Conservation (phyloP, 2,329 filamentous ascomycete genomes). For the Sarocladiaceae sp. region DNA sequence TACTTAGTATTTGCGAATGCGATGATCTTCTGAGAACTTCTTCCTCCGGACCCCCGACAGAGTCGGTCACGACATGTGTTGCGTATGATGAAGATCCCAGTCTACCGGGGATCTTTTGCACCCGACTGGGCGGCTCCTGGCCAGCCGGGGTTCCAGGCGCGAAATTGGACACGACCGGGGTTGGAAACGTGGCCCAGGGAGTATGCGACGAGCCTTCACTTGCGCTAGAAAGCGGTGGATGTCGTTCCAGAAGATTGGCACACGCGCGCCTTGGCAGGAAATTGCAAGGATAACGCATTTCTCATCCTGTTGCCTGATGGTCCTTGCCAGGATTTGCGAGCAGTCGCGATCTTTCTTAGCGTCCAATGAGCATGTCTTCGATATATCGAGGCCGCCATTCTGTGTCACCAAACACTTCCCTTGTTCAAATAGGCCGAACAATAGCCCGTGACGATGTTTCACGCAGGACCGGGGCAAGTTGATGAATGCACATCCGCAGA, state of each 20-base stretch:
- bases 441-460: no score
- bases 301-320: neutral
- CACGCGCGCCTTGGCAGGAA: neutral
- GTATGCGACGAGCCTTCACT: neutral
- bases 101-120: slow-evolving; percentile 5
- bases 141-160: neutral
- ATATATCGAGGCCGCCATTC: no score
- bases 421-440: neutral
- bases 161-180: neutral
- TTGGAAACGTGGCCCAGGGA: slow-evolving; percentile 1
- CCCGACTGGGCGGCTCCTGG: slow-evolving; percentile 1
- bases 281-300: neutral
- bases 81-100: neutral
- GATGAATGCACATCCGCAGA: no score
- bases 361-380: no score
- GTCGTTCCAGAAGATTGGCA: slow-evolving; percentile 5
- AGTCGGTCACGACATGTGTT: neutral
- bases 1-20: no score
- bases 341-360: no score
- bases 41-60: no score
- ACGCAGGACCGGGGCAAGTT: no score
- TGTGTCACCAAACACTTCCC: no score
- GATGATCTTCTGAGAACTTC: no score
- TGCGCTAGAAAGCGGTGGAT: neutral
- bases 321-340: no score